phyloP scores from a whole-genome alignment of 2,329 filamentous ascomycete genomes.

The Nannizziopsis arthrosporioides region DNA sequence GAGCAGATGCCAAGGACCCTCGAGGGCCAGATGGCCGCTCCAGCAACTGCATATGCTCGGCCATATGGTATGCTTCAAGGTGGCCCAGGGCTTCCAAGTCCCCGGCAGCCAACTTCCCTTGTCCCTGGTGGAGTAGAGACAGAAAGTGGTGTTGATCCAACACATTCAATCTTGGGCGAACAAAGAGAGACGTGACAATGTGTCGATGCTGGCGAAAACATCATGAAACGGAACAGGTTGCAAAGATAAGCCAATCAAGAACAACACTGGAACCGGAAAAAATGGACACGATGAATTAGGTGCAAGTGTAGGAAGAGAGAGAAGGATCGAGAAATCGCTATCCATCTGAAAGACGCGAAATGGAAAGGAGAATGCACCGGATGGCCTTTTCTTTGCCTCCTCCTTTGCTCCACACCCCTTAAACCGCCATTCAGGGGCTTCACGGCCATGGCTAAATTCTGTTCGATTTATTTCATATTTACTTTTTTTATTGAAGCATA shows the following conservation, averaged over 20 bases:
- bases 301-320: neutral
- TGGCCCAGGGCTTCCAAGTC: conserved; percentile 2
- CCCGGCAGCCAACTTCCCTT: conserved; percentile 6
- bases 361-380: neutral
- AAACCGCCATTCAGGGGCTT: neutral
- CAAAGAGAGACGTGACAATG: conserved; percentile 6
- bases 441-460: conserved; percentile 8
- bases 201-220: neutral
- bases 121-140: conserved; percentile 5
- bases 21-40: conserved; percentile 9
- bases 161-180: conserved; percentile 6
- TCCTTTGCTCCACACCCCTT: conserved; percentile 2
- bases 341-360: neutral
- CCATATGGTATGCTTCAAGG: conserved; percentile 12
- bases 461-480: neutral
- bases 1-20: conserved; percentile 13
- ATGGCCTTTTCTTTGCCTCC: neutral
- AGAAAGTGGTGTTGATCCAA: conserved; percentile 6
- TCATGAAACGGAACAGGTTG: neutral
- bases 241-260: neutral
- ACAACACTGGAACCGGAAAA: neutral
- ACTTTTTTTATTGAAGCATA: conserved; percentile 3
- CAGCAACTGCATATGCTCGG: conserved; percentile 5
- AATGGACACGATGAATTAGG: neutral
- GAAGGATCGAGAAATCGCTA: neutral